Base-by-base conservation (phyloP, 2,329 filamentous ascomycete genomes). In the Colletotrichum coccodes region DNA sequence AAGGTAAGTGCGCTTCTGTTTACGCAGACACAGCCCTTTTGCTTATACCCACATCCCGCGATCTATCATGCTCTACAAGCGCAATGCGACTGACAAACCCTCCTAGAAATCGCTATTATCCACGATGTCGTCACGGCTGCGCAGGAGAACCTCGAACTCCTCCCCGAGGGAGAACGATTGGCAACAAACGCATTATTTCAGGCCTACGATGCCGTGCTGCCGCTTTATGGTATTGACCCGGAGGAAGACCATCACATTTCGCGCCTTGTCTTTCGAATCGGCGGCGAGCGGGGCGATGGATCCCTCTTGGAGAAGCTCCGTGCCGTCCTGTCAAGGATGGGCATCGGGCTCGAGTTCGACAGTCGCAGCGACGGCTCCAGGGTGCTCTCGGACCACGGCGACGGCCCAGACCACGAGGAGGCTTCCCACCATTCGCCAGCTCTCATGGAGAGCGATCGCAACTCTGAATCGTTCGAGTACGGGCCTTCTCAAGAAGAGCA, bases 121-220 rank as follows among this genome's bases (percentile, higher is more conserved):
- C 92, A 94, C 79, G 86, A 92, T 67, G 93, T 97, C 75, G 90
- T 97, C 75, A 83, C 85, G 70, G 86, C 87, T 73, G 94, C 93
- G 49, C 89, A 95, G 80, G 83, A 87, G 46, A 85, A 92, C 34
- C 84, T 89, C 60, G 82, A 87, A 52, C 80, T 79, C 12, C 81
- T 89, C 2, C 83, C 89, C 1, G 87, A 90, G 64, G 86, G 86
- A 56, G 88, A 92, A 73, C 86, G 88, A 63, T 84, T 92, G 26
- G 91, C 93, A 4, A 94, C 92, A 66, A 90, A 90, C 75, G 93
- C 94, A 11, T 86, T 97, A 21, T 97, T 97, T 80, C 86, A 87
- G 60, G 93, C 94, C 34, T 97, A 97, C 77, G 92, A 96, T 76
- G 85, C 89, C 64, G 86, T 95, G 47, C 87, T 97, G n/a, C 88